Evolutionary conservation across 805 yeast genomes (phyloP).

Genomic region (Metahyphopichia silvanorum): DNA sequence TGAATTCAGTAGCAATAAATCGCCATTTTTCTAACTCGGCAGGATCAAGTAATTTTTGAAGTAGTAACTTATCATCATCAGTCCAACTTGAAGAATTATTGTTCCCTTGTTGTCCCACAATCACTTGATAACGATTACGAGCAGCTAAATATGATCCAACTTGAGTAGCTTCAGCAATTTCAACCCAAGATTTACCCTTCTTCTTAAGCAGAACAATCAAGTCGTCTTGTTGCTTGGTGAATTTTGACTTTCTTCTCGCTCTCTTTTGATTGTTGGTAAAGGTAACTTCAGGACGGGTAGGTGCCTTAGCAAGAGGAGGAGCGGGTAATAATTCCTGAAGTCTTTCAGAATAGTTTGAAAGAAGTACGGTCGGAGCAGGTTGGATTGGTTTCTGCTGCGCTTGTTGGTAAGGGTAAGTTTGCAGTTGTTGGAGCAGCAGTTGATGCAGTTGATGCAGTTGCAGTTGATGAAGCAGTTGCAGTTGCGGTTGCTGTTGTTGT

Average conservation of each 20-base stretch:
- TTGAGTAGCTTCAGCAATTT: constrained; percentile 61
- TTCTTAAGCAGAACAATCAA: constrained; percentile 59
- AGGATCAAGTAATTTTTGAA: constrained; percentile 57
- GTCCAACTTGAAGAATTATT: constrained; percentile 68
- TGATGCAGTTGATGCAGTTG: constrained; percentile 3
- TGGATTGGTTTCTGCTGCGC: background rate
- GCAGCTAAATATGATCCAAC: constrained; percentile 72
- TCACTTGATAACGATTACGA: constrained; percentile 72
- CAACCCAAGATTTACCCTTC: constrained; percentile 68
- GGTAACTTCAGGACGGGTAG: constrained; percentile 41
- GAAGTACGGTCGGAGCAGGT: constrained; percentile 8
- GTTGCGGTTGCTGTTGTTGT: constrained; percentile 6
- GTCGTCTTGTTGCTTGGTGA: constrained; percentile 64
- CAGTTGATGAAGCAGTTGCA: background rate
- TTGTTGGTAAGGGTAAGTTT: background rate
- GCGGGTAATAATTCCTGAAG: constrained; percentile 35
- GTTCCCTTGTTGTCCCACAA: constrained; percentile 77
- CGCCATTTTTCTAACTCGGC: constrained; percentile 72
- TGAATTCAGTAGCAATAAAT: constrained; percentile 59
- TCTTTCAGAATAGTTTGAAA: constrained; percentile 20
- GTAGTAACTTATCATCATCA: constrained; percentile 46
- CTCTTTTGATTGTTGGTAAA: constrained; percentile 45
- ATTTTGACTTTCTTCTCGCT: constrained; percentile 63
- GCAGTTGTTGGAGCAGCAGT: constrained; percentile 8
- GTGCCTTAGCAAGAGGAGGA: constrained; percentile 47